phyloP scores from a whole-genome alignment of 805 yeast species.

The Candida ortonii region DNA sequence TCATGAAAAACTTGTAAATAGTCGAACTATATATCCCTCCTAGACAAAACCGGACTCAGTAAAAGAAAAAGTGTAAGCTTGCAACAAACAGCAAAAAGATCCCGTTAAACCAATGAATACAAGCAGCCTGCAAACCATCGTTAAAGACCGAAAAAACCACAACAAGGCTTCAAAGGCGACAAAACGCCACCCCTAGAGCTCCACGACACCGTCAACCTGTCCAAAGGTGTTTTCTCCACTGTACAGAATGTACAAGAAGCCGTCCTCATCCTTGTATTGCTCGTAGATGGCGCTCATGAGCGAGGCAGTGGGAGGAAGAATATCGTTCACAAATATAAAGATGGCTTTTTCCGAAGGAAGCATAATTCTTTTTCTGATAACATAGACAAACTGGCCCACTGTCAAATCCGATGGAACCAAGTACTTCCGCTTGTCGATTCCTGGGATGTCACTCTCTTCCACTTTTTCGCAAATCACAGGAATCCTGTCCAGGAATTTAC shows the following conservation, averaged over 20 bases:
- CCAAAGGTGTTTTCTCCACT: slow-evolving; percentile 99
- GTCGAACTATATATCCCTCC: slow-evolving; percentile 1
- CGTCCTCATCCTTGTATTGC: slow-evolving; percentile 97
- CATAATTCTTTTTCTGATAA: slow-evolving; percentile 92
- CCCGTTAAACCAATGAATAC: neutral
- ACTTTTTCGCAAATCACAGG: slow-evolving; percentile 98
- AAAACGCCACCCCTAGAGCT: slow-evolving; percentile 9
- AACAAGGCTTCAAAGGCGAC: slow-evolving; percentile 1
- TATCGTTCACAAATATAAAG: slow-evolving; percentile 94
- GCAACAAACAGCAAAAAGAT: neutral
- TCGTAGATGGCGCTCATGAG: slow-evolving; percentile 92
- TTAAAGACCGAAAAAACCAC: slow-evolving; percentile 3
- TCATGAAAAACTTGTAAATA: slow-evolving; percentile 6
- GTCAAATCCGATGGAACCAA: slow-evolving; percentile 94
- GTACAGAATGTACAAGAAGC: slow-evolving; percentile 91
- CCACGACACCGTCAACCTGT: slow-evolving; percentile 32
- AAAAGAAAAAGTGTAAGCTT: slow-evolving; percentile 2
- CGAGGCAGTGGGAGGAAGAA: slow-evolving; percentile 97
- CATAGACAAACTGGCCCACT: slow-evolving; percentile 97
- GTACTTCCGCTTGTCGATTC: slow-evolving; percentile 95
- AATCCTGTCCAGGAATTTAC: slow-evolving; percentile 85
- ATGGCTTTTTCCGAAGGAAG: slow-evolving; percentile 97
- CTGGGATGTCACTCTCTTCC: slow-evolving; percentile 93
- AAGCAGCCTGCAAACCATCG: slow-evolving; percentile 5
- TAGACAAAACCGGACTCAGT: slow-evolving; percentile 1